Base-by-base conservation (phyloP, 352 stramenopile genomes). In the Phytophthora fragariae region DNA sequence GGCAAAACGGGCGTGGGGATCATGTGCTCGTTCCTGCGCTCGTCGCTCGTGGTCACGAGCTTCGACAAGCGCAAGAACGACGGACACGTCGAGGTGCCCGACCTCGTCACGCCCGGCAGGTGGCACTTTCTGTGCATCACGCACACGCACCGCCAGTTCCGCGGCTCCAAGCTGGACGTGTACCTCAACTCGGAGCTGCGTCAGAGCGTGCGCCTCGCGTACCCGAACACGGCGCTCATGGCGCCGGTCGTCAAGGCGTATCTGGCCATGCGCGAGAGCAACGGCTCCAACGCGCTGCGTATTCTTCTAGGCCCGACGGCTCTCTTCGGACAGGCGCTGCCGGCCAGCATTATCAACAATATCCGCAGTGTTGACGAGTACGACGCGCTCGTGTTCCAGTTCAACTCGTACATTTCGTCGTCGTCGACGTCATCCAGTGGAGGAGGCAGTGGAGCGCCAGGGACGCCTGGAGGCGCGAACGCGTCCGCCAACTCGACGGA, bases 61-160 rank as follows among this genome's bases (percentile, higher is more conserved):
- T 92, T 94, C 69, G 89, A 96, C 76, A 92, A 92, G 68, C 90
- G 92, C 68, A 94, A 92, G 62, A 96, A 94, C 76, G 89, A 94
- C 63, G 85, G 82, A n/a, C 85, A 93, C 54, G 82, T 92, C 15
- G 85, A 94, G 60, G 81, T 96, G 5, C 79, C 82, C 0, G 84
- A 93, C 62, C 75, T 92, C 21, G 78, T 94, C 31, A 92, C 86
- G 3, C 83, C 83, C 0, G 86, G 84, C 0, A 72, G 81, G 17
- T 94, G 89, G 89, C 89, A 96, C 62, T 94, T 94, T 61, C 68
- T 96, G 37, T 93, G 79, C 60, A 92, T 94, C 66, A 89, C 88
- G 41, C 89, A 96, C 81, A 94, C 86, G n/a, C 87, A 96, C 65
- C 84, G 89, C 2, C 89, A 93, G 70, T 89, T 96, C 52, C 87